Percentiles rank a stretch among this genome's conserved stretches.
Conservation (phyloP, 768 basidiomycete genomes). For the Lactarius sp. region DNA sequence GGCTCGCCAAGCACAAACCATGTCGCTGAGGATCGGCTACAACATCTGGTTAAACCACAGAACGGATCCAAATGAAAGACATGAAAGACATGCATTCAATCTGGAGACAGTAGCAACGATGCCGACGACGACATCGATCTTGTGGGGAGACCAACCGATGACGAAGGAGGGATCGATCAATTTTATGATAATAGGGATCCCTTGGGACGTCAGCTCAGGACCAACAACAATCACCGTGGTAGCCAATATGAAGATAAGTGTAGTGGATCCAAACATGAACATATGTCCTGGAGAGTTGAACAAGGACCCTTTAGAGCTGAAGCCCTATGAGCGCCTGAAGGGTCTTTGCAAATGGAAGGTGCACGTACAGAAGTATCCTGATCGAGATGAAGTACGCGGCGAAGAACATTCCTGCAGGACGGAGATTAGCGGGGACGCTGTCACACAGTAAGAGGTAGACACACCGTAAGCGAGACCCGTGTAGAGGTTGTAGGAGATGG, state of each 20-base stretch:
- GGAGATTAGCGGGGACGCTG: background rate
- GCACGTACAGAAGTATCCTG: slow-evolving; percentile 16
- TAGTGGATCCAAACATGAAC: slow-evolving; percentile 9
- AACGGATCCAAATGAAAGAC: background rate
- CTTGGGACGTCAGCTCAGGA: slow-evolving; percentile 3
- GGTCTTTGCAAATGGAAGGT: background rate
- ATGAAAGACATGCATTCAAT: slow-evolving; percentile 9
- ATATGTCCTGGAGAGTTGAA: slow-evolving; percentile 11
- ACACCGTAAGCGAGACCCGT: slow-evolving; percentile 18
- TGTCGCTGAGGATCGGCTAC: slow-evolving; percentile 20
- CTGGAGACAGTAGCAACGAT: slow-evolving; percentile 1
- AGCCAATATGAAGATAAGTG: slow-evolving; percentile 11
- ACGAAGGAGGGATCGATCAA: background rate
- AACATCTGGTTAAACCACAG: background rate
- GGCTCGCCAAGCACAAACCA: slow-evolving; percentile 21
- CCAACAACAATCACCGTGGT: slow-evolving; percentile 7
- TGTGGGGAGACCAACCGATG: slow-evolving; percentile 15
- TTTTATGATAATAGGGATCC: slow-evolving; percentile 11
- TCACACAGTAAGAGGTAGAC: background rate
- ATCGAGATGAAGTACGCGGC: slow-evolving; percentile 14
- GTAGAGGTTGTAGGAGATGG: slow-evolving; percentile 15
- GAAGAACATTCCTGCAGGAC: slow-evolving; percentile 13
- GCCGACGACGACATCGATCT: background rate
- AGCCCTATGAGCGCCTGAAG: background rate
- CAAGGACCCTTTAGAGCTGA: slow-evolving; percentile 12